Percentiles rank a stretch among this genome's conserved stretches.
Conservation (phyloP, 176 grass and related monocot genomes). For the Triticum urartu region DNA sequence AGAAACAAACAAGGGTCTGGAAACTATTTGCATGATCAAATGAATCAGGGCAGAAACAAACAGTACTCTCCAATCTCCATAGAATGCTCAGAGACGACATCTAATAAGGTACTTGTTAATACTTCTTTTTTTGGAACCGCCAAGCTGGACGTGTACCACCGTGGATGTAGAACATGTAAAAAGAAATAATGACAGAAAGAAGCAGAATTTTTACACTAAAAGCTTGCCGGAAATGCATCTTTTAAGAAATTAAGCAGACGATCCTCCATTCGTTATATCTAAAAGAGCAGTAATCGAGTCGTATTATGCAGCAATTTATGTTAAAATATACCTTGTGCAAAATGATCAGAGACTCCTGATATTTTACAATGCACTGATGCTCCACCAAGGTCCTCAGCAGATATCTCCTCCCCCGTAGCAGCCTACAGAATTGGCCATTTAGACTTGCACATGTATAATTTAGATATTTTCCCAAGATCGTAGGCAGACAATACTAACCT, state of each 20-base stretch:
- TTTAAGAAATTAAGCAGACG: not conserved
- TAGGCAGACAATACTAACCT: slow-evolving; percentile 50
- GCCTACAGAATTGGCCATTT: slow-evolving; percentile 60
- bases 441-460: slow-evolving; percentile 30
- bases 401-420: slow-evolving; percentile 96
- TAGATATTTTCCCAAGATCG: slow-evolving; percentile 7
- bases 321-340: slow-evolving; percentile 71
- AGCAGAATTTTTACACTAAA: not conserved
- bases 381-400: slow-evolving; percentile 97
- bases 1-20: not conserved
- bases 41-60: not conserved
- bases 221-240: not conserved
- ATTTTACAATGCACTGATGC: slow-evolving; percentile 94
- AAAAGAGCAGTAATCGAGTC: not conserved
- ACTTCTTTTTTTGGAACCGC: not conserved
- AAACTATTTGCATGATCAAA: not conserved
- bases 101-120: slow-evolving; percentile 1
- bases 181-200: not conserved
- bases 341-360: slow-evolving; percentile 96
- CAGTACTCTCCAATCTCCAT: not conserved
- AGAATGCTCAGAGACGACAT: not conserved
- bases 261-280: not conserved
- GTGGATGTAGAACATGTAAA: not conserved
- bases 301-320: not conserved
- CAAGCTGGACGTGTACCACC: not conserved